These are phyloP conservation scores for Madurella fahalii DNA, from an alignment of 2,329 filamentous ascomycete genomes.

Conservation along the genomic window DNA sequence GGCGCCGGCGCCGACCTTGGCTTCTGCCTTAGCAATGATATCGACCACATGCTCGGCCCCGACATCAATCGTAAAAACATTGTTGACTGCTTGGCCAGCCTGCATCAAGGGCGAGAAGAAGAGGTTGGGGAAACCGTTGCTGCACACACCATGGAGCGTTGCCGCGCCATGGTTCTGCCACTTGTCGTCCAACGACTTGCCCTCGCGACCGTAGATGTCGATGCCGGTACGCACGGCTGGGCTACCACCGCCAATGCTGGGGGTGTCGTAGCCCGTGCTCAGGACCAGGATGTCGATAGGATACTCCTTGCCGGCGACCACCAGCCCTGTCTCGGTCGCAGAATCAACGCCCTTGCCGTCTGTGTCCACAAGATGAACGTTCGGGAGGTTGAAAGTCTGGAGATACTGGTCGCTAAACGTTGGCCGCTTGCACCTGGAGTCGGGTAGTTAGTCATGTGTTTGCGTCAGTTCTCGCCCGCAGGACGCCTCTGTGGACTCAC, in stretches of 20 bases:
- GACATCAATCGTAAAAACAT: slow-evolving; percentile 34
- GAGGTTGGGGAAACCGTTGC: slow-evolving; percentile 51
- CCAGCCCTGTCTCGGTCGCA: slow-evolving; percentile 44
- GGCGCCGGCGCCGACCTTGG: slow-evolving; percentile 15
- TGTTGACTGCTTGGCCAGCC: slow-evolving; percentile 37
- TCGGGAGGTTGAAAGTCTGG: slow-evolving; percentile 51
- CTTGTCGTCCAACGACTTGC: slow-evolving; percentile 42
- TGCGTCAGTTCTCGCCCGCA: neutral
- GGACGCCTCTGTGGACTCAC: slow-evolving; percentile 15
- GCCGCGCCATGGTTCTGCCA: slow-evolving; percentile 38
- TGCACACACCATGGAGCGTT: slow-evolving; percentile 51
- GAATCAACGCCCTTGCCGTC: slow-evolving; percentile 47
- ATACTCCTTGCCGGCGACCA: slow-evolving; percentile 46
- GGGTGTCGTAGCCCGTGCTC: slow-evolving; percentile 36
- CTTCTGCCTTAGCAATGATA: slow-evolving; percentile 29
- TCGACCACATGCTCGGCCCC: slow-evolving; percentile 41
- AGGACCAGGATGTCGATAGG: slow-evolving; percentile 36
- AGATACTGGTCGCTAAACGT: slow-evolving; percentile 60
- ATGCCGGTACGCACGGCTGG: slow-evolving; percentile 20
- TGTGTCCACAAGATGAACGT: slow-evolving; percentile 59
- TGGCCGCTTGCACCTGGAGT: slow-evolving; percentile 55
- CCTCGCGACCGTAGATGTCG: slow-evolving; percentile 41
- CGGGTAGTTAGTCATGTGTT: neutral
- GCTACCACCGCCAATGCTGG: slow-evolving; percentile 24
- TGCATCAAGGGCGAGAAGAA: slow-evolving; percentile 46